A percentile compares a stretch with the other conserved stretches of the same genome.
Evolutionary conservation across 2,329 filamentous ascomycete genomes (phyloP).

Genomic region (Amylocarpus encephaloides): DNA sequence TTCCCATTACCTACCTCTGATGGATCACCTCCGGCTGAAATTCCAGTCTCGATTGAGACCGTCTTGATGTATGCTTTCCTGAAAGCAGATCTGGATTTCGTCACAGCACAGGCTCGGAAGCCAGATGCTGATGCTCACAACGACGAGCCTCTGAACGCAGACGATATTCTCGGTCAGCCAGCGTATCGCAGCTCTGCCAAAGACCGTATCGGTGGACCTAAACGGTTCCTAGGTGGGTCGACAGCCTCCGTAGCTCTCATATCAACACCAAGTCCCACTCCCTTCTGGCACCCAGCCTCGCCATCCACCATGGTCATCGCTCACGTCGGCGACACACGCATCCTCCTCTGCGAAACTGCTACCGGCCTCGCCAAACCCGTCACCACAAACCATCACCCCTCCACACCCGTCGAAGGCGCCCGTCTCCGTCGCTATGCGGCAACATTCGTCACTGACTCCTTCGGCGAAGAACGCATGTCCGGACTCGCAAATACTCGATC

Average conservation of each 20-base stretch:
- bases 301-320: conserved; percentile 79
- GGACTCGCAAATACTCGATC: conserved; percentile 90
- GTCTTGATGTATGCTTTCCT: conserved; percentile 90
- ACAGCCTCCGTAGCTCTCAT: conserved; percentile 87
- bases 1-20: conserved; percentile 46
- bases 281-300: conserved; percentile 90
- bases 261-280: conserved; percentile 82
- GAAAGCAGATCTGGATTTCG: conserved; percentile 89
- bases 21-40: conserved; percentile 24
- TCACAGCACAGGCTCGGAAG: conserved; percentile 80
- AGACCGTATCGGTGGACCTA: conserved; percentile 63
- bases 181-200: conserved; percentile 47
- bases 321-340: conserved; percentile 89
- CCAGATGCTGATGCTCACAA: conserved; percentile 62
- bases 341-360: conserved; percentile 80
- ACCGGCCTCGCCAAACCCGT: conserved; percentile 75
- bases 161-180: conserved; percentile 71
- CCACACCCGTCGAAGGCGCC: conserved; percentile 74
- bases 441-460: conserved; percentile 88
- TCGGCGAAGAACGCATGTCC: conserved; percentile 92
- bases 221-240: conserved; percentile 86
- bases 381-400: conserved; percentile 89
- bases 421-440: conserved; percentile 80
- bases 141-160: conserved; percentile 75
- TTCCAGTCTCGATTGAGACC: conserved; percentile 60